phyloP scores from a whole-genome alignment of 2,329 filamentous ascomycete species.

The Fusarium zealandicum region DNA sequence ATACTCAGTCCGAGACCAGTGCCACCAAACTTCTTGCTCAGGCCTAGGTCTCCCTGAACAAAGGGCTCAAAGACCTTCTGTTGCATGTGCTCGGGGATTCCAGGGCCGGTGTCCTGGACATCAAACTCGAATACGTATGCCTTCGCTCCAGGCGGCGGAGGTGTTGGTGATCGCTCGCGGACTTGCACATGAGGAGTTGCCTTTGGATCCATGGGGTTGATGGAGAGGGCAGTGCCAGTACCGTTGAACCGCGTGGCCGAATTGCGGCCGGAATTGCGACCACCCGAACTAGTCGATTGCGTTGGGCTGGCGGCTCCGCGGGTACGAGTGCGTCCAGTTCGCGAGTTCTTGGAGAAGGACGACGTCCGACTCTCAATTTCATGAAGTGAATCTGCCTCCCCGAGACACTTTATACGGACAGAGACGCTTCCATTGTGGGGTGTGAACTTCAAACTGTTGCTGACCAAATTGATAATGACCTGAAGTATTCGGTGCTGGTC shows the following conservation, averaged over 20 bases:
- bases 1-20: conserved; percentile 90
- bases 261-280: conserved; percentile 27
- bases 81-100: conserved; percentile 80
- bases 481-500: conserved; percentile 91
- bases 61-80: conserved; percentile 92
- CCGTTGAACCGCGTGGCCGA: conserved; percentile 31
- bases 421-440: conserved; percentile 77
- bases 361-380: conserved; percentile 59
- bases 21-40: conserved; percentile 90
- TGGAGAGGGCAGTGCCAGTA: conserved; percentile 63
- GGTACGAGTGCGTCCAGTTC: conserved; percentile 52
- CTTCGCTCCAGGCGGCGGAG: conserved; percentile 67
- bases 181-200: conserved; percentile 55
- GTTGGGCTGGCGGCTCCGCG: conserved; percentile 58
- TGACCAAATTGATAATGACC: conserved; percentile 92
- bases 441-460: conserved; percentile 92
- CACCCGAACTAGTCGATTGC: conserved; percentile 58
- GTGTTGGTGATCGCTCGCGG: conserved; percentile 64
- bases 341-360: conserved; percentile 59
- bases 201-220: conserved; percentile 69
- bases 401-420: conserved; percentile 76
- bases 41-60: conserved; percentile 86
- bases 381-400: conserved; percentile 59
- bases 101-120: conserved; percentile 86
- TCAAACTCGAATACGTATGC: conserved; percentile 85